Evolutionary conservation across 768 basidiomycete species (phyloP), one percentile per base, ranked within the genome.

Genomic region (Albatrellus ellisii): DNA sequence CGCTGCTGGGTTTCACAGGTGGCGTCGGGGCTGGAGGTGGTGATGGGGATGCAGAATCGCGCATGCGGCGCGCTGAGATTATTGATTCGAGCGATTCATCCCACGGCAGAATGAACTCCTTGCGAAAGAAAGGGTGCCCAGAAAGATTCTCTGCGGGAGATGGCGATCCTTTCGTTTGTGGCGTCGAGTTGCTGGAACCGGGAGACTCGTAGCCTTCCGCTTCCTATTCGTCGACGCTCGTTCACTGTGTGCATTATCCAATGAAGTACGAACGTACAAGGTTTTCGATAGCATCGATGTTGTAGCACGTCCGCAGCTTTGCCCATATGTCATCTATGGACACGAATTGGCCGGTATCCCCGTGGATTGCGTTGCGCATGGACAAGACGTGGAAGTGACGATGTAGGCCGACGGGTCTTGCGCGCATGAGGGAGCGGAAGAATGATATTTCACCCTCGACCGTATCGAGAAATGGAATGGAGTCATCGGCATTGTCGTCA

Each of bases 381-480:
- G 75, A 70, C 43, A 91, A 65, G 56, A 83, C 65, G 54, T 89
- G 82, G 61, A 89, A 88, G 62, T 86, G 74, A 22, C 77, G 77
- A 59, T 90, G 80, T 25, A 81, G 75, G 33, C 88, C 88, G 41
- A 90, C 74, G 0, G 88, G 88, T 42, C 88, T 70, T 14, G 84
- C 73, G 34, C 77, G 77, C 72, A 83, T 84, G 40, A 88, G 65
- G 6, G 83, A 80, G 38, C 81, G 74, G 56, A 90, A 89, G 61
- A 91, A 82, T 7, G 82, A 70, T 36, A 88, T 84, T 59, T 91
- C 88, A 29, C 88, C 88, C 51, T 79, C 75, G 41, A 86, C 72
- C 6, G 73, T 76, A 54, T 79, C 70, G 29, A 90, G 73, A 20
- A 47, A 50, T 3, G 42, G 38, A 4, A 37, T 27, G 4, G 42